These are phyloP conservation scores for Pleurotus eryngii DNA, from an alignment of 768 basidiomycete species.

Conservation along the genomic window DNA sequence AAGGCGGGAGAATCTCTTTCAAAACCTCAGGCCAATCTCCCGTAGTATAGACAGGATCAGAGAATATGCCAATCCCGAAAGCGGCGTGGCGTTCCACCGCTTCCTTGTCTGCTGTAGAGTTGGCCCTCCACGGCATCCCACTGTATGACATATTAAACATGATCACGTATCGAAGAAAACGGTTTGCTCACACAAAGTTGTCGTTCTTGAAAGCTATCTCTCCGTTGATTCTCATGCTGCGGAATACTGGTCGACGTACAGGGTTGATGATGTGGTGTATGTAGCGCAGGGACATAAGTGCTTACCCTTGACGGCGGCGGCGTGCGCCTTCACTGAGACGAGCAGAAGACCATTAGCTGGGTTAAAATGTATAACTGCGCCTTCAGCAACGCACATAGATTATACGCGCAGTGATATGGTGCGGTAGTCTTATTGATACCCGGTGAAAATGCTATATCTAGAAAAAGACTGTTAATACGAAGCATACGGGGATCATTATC, in stretches of 20 bases:
- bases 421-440: slow-evolving; percentile 42
- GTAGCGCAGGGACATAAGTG: background rate
- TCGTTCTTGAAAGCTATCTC: slow-evolving; percentile 55
- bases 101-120: slow-evolving; percentile 38
- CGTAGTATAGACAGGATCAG: slow-evolving; percentile 46
- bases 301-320: slow-evolving; percentile 45
- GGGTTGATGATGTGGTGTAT: background rate
- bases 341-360: background rate
- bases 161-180: no score
- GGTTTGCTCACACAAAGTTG: slow-evolving; percentile 37
- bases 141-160: slow-evolving; percentile 16
- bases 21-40: slow-evolving; percentile 52
- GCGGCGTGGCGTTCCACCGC: slow-evolving; percentile 49
- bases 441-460: slow-evolving; percentile 37
- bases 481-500: background rate
- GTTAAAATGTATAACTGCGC: slow-evolving; percentile 9
- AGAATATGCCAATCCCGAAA: slow-evolving; percentile 48
- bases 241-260: slow-evolving; percentile 29
- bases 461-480: background rate
- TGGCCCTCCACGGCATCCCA: slow-evolving; percentile 43
- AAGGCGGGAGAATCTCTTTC: slow-evolving; percentile 43
- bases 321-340: slow-evolving; percentile 42
- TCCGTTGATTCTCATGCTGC: slow-evolving; percentile 45
- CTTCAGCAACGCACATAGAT: slow-evolving; percentile 27
- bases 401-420: slow-evolving; percentile 41